These are phyloP conservation scores for Penicillium thymicola DNA, from an alignment of 2,329 filamentous ascomycete genomes.

Conservation along the genomic window DNA sequence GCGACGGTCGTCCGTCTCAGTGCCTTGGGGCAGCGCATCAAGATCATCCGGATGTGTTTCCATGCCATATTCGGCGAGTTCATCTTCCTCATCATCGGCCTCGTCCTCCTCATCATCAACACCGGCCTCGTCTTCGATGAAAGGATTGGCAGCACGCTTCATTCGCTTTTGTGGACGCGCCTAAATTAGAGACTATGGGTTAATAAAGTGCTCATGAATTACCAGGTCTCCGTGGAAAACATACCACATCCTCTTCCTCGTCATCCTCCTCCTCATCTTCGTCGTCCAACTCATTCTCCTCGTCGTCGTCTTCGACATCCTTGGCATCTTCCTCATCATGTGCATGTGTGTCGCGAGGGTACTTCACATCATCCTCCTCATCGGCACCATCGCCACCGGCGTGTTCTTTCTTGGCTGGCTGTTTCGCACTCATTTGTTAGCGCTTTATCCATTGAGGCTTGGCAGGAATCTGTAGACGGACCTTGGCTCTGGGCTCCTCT, in stretches of 20 bases:
- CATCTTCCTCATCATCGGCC: slow-evolving; percentile 85
- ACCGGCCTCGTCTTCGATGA: slow-evolving; percentile 97
- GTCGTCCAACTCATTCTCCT: slow-evolving; percentile 60
- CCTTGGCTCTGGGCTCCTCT: slow-evolving; percentile 47
- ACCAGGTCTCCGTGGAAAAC: slow-evolving; percentile 10
- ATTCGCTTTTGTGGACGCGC: slow-evolving; percentile 74
- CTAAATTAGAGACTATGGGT: slow-evolving; percentile 11
- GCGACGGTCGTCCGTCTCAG: slow-evolving; percentile 81
- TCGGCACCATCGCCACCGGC: slow-evolving; percentile 46
- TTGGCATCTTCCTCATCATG: slow-evolving; percentile 42
- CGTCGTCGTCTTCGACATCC: slow-evolving; percentile 51
- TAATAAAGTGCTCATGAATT: slow-evolving; percentile 3
- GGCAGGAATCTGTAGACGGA: slow-evolving; percentile 15
- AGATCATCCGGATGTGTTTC: slow-evolving; percentile 89
- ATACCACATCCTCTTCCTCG: slow-evolving; percentile 53
- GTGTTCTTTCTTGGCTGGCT: slow-evolving; percentile 23
- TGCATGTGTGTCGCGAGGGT: slow-evolving; percentile 35
- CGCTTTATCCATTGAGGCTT: slow-evolving; percentile 14
- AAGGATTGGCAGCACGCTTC: slow-evolving; percentile 72
- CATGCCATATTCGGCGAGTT: slow-evolving; percentile 79
- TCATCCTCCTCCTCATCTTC: slow-evolving; percentile 47
- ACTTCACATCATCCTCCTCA: slow-evolving; percentile 39
- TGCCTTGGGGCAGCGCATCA: slow-evolving; percentile 68
- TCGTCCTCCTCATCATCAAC: slow-evolving; percentile 90
- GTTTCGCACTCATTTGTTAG: slow-evolving; percentile 22